These are phyloP conservation scores for Aspergillus unguis DNA, from an alignment of 2,329 filamentous ascomycete genomes.

Conservation along the genomic window DNA sequence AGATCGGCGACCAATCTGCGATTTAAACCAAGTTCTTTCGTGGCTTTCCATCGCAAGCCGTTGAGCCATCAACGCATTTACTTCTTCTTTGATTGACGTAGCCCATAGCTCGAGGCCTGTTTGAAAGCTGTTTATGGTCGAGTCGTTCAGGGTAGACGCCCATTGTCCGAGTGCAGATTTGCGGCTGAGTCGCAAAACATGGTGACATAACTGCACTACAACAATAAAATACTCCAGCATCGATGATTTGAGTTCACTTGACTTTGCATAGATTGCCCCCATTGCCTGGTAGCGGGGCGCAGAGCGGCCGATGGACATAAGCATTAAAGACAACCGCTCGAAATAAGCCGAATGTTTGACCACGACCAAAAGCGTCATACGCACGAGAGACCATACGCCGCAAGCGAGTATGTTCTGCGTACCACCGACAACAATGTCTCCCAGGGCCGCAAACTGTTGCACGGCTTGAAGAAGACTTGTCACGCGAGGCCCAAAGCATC, in stretches of 20 bases:
- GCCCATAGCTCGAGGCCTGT: conserved; percentile 1
- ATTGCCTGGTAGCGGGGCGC: conserved; percentile 1
- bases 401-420: background rate
- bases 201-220: background rate
- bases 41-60: background rate
- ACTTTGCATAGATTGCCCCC: background rate
- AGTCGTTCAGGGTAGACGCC: background rate
- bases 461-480: background rate
- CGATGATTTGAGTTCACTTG: background rate
- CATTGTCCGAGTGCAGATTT: background rate
- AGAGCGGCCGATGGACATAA: background rate
- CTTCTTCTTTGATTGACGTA: background rate
- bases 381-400: background rate
- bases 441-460: background rate
- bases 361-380: background rate
- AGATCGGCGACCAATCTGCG: background rate
- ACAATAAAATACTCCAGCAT: conserved; percentile 4
- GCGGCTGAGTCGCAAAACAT: background rate
- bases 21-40: background rate
- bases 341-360: background rate
- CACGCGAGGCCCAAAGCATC: background rate
- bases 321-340: background rate
- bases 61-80: background rate
- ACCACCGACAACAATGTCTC: background rate
- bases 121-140: background rate